These are phyloP conservation scores for Haplosporangium sp. DNA, from an alignment of 371 early-diverging fungal species.

Conservation along the genomic window DNA sequence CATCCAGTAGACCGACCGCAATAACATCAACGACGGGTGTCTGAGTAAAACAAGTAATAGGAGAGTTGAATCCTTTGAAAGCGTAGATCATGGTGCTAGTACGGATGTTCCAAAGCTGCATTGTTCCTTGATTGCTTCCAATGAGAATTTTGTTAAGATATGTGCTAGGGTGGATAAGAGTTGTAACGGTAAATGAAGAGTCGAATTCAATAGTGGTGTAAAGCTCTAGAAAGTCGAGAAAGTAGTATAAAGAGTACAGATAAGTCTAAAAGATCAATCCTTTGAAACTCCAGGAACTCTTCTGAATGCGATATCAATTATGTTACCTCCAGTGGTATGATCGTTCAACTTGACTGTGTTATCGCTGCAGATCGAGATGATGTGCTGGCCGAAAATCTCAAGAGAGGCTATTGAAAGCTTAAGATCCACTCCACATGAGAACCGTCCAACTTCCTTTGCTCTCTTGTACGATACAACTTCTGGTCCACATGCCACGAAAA, in stretches of 20 bases:
- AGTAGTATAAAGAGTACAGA: background rate
- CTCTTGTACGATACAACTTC: conserved; percentile 76
- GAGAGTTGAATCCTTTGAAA: conserved; percentile 78
- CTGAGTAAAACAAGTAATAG: conserved; percentile 85
- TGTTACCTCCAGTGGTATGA: conserved; percentile 70
- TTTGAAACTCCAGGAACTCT: too few species aligned
- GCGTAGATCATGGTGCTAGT: conserved; percentile 83
- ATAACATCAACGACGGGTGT: conserved; percentile 94
- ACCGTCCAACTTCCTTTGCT: conserved; percentile 69
- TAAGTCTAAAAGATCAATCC: background rate
- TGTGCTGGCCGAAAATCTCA: conserved; percentile 78
- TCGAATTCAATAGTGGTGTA: conserved; percentile 85
- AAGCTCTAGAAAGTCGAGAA: conserved; percentile 60
- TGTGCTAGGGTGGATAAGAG: conserved; percentile 92
- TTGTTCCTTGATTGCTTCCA: conserved; percentile 84
- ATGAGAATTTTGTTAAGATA: conserved; percentile 96
- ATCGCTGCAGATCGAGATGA: conserved; percentile 85
- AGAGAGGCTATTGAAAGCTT: conserved; percentile 51
- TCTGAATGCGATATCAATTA: too few species aligned
- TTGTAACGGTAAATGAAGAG: conserved; percentile 76
- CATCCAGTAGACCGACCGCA: conserved; percentile 91
- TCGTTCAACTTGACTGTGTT: conserved; percentile 87
- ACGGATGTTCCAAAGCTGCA: conserved; percentile 95
- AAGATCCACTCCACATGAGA: conserved; percentile 41
- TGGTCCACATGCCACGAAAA: conserved; percentile 81